Conservation (phyloP, 2,329 filamentous ascomycete genomes). For the Exserohilum rostratum region DNA sequence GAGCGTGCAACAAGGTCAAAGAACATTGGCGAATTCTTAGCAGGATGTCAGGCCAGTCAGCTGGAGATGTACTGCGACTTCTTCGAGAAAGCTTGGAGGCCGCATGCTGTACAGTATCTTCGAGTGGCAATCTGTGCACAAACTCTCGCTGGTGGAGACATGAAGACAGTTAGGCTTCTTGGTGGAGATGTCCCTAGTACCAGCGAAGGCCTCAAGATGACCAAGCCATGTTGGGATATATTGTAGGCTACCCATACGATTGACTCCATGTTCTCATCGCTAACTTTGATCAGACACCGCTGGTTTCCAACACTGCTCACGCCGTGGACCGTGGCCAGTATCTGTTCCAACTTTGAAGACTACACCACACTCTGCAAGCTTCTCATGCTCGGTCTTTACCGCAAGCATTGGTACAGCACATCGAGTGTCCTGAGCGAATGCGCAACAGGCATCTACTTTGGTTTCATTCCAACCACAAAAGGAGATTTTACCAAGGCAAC, state of each 20-base stretch:
- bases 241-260: slow-evolving; percentile 19
- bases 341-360: slow-evolving; percentile 41
- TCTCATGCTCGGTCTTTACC: slow-evolving; percentile 33
- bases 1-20: slow-evolving; percentile 32
- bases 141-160: slow-evolving; percentile 31
- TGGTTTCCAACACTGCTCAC: slow-evolving; percentile 38
- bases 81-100: slow-evolving; percentile 40
- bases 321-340: slow-evolving; percentile 32
- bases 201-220: slow-evolving; percentile 31
- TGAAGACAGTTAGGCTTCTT: slow-evolving; percentile 31
- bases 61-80: slow-evolving; percentile 38
- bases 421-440: slow-evolving; percentile 27
- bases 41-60: slow-evolving; percentile 32
- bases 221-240: slow-evolving; percentile 40
- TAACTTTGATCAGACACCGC: slow-evolving; percentile 22
- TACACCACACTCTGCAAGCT: slow-evolving; percentile 38
- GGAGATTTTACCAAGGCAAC: slow-evolving; percentile 17
- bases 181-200: slow-evolving; percentile 36
- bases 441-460: slow-evolving; percentile 31
- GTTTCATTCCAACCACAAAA: slow-evolving; percentile 34
- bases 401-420: slow-evolving; percentile 34
- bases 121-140: slow-evolving; percentile 37
- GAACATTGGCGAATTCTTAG: slow-evolving; percentile 32
- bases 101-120: slow-evolving; percentile 36
- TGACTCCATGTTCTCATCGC: not conserved